Base-by-base conservation (phyloP, 2,329 filamentous ascomycete genomes). In the Simplicillium aogashimaense region DNA sequence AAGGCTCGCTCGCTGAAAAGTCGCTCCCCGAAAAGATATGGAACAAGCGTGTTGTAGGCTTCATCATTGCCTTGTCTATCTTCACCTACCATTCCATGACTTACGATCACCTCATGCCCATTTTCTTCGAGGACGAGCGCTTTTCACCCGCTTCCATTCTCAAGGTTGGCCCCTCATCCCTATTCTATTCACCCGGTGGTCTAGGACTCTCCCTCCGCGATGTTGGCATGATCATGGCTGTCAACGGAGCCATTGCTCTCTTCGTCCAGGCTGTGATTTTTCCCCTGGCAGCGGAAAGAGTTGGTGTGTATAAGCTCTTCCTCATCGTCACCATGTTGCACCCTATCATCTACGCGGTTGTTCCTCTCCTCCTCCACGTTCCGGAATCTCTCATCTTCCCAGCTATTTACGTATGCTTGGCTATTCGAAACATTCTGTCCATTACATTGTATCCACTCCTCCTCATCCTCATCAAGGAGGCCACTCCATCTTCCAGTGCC, bases 31-130 rank as follows among this genome's bases (percentile, higher is more conserved):
- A 47, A 42, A 66, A 54, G 50, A 67, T 74, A 44, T 76, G 72
- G 59, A 69, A 65, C 58, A 69, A 69, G 59, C 75, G 74, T 32
- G 80, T 95, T 44, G 67, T 85, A 48, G 80, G 84, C 59, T 75
- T 95, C 39, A 78, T 92, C 31, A 54, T 87, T n/a, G 83, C 89
- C 2, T 66, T 95, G 36, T 86, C 83, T 35, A 86, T 95, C 47
- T 95, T 94, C 64, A 92, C 87, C 4, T 94, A 94, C 57, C 89
- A 95, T 62, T 87, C 83, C 30, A 95, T 95, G 88, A 88, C 84
- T 1, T 95, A 86, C 61, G 90, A 95, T 54, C 86, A 94, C 56
- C 73, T 95, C 1, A 70, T 95, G 40, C 89, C 89, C 7, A 95
- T 95, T 44, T 95, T 95, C 63, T 78, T 95, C 38, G 88, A 95